Evolutionary conservation across 495 filamentous ascomycete genomes (phyloP).

Genomic region (Beverwykella pulmonaria): DNA sequence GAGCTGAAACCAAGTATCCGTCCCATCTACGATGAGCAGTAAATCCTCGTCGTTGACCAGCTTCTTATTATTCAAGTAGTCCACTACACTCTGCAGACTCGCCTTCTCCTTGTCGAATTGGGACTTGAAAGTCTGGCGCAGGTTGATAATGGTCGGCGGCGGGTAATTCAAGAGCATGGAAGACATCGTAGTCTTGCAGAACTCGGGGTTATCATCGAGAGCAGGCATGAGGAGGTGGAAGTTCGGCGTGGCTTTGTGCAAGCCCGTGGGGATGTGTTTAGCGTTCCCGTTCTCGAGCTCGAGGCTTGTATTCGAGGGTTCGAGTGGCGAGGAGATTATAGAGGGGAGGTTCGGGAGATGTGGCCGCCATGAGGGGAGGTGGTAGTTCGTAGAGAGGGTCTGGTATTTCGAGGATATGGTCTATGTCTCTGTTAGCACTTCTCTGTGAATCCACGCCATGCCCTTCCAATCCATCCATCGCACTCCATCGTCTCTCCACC

Average conservation of each 20-base stretch:
- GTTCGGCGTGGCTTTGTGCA: slow-evolving; percentile 54
- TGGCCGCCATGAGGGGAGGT: slow-evolving; percentile 35
- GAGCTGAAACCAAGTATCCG: slow-evolving; percentile 65
- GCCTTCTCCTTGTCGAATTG: slow-evolving; percentile 24
- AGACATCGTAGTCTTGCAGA: slow-evolving; percentile 64
- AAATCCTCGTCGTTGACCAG: slow-evolving; percentile 61
- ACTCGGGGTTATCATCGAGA: slow-evolving; percentile 51
- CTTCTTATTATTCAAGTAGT: slow-evolving; percentile 56
- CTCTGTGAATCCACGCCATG: background rate
- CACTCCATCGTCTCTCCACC: too few relatives aligned
- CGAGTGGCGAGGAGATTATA: slow-evolving; percentile 22
- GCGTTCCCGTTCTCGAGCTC: slow-evolving; percentile 32
- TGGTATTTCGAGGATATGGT: slow-evolving; percentile 31
- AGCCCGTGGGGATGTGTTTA: slow-evolving; percentile 40
- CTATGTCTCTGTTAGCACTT: slow-evolving; percentile 14
- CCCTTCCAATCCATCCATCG: background rate
- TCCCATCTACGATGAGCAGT: slow-evolving; percentile 61
- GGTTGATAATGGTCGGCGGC: slow-evolving; percentile 60
- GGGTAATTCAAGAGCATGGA: slow-evolving; percentile 65
- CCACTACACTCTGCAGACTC: slow-evolving; percentile 54
- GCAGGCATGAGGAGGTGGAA: slow-evolving; percentile 66
- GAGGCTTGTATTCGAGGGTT: slow-evolving; percentile 32
- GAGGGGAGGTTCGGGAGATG: slow-evolving; percentile 21
- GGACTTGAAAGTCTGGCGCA: slow-evolving; percentile 48
- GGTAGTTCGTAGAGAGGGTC: slow-evolving; percentile 26